Conservation (phyloP, 116 monocot genomes). For the Dioscorea cayenensis region DNA sequence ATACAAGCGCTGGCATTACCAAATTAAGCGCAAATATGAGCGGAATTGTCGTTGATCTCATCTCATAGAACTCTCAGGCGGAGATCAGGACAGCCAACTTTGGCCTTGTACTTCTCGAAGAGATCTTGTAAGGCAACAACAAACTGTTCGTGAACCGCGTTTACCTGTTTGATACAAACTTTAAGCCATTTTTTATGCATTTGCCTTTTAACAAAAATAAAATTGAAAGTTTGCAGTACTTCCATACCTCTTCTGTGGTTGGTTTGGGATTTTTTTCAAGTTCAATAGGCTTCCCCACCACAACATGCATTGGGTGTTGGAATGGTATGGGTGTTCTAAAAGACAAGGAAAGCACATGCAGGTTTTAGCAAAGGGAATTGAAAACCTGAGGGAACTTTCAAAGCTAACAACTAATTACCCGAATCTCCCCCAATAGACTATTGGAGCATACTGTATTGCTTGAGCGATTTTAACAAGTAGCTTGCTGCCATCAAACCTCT, state of each 20-base stretch:
- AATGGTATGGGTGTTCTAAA: constrained; percentile 80
- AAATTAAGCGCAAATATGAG: neutral
- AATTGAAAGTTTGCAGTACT: neutral
- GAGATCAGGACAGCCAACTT: constrained; percentile 46
- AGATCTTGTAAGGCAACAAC: constrained; percentile 49
- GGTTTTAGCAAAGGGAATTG: neutral
- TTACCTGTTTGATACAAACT: constrained; percentile 28
- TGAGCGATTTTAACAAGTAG: constrained; percentile 53
- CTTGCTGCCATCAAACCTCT: constrained; percentile 67
- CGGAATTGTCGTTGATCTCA: no score
- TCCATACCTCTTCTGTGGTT: constrained; percentile 70
- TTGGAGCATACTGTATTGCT: constrained; percentile 75
- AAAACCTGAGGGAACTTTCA: neutral
- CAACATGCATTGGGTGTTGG: constrained; percentile 78
- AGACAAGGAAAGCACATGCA: neutral
- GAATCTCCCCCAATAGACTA: constrained; percentile 82
- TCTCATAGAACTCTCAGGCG: constrained; percentile 38
- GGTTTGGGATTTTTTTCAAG: constrained; percentile 64
- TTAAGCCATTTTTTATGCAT: no score
- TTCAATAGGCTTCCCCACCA: constrained; percentile 79
- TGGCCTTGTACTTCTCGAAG: constrained; percentile 51
- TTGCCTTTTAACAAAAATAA: no score
- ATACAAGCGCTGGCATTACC: neutral
- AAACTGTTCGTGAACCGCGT: constrained; percentile 45
- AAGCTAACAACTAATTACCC: constrained; percentile 37